These are phyloP conservation scores for Boletus reticulatus DNA, from an alignment of 768 basidiomycete genomes.

Conservation along the genomic window DNA sequence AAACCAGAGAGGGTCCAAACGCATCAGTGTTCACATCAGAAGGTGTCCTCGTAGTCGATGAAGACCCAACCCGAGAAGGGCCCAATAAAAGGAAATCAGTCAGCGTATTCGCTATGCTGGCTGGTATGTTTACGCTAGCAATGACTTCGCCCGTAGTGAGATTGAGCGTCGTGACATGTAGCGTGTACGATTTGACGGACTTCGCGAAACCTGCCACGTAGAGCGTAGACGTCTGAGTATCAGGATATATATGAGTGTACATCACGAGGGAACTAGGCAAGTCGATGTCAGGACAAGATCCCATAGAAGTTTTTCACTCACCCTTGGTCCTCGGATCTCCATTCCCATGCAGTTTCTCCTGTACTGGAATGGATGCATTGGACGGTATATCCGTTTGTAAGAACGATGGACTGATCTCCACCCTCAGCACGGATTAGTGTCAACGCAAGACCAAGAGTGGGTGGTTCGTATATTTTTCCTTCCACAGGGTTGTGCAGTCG, in stretches of 20 bases:
- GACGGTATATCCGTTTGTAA: constrained; percentile 60
- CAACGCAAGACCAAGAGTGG: constrained; percentile 54
- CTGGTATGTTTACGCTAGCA: constrained; percentile 50
- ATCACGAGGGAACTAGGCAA: constrained; percentile 56
- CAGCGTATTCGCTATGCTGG: constrained; percentile 38
- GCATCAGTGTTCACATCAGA: not conserved
- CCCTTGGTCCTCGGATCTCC: constrained; percentile 69
- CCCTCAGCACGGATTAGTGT: constrained; percentile 32
- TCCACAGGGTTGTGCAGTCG: constrained; percentile 48
- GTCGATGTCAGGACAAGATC: not conserved
- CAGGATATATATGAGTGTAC: constrained; percentile 59
- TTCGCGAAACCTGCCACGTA: constrained; percentile 51
- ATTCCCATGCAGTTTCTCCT: constrained; percentile 65
- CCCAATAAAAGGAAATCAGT: constrained; percentile 38
- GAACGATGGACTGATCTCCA: constrained; percentile 37
- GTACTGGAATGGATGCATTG: constrained; percentile 45
- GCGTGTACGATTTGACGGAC: constrained; percentile 49
- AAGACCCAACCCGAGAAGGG: constrained; percentile 9
- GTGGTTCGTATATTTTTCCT: constrained; percentile 50
- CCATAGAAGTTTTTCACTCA: constrained; percentile 32
- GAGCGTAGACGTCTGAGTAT: constrained; percentile 48
- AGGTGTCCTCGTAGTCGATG: not conserved
- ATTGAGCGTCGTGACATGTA: constrained; percentile 65
- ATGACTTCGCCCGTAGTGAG: constrained; percentile 52
- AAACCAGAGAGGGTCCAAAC: constrained; percentile 27